phyloP scores from a whole-genome alignment of 768 basidiomycete species.

The Rhizopogon vulgaris region DNA sequence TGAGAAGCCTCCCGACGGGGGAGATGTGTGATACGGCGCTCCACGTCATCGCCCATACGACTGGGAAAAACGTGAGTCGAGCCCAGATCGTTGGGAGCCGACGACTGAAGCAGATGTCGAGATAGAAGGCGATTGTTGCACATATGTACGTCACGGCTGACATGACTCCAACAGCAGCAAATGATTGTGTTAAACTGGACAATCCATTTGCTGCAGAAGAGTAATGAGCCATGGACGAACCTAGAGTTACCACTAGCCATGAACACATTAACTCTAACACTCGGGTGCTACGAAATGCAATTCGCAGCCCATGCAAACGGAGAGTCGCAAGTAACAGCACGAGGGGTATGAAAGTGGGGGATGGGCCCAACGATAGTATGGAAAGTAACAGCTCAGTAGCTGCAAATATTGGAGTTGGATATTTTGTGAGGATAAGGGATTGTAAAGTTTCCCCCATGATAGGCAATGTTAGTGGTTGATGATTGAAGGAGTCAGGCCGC shows the following conservation, averaged over 20 bases:
- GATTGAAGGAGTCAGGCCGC: neutral
- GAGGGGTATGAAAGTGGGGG: conserved; percentile 29
- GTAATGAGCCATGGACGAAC: conserved; percentile 36
- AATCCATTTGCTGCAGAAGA: conserved; percentile 47
- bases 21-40: conserved; percentile 44
- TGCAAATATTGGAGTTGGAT: conserved; percentile 20
- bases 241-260: conserved; percentile 32
- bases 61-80: conserved; percentile 56
- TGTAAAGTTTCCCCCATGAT: conserved; percentile 11
- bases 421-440: conserved; percentile 16
- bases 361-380: conserved; percentile 19
- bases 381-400: conserved; percentile 18
- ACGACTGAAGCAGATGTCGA: conserved; percentile 32
- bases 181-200: conserved; percentile 43
- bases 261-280: conserved; percentile 26
- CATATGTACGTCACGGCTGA: conserved; percentile 40
- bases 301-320: conserved; percentile 26
- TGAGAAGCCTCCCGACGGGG: conserved; percentile 64
- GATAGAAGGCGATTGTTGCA: conserved; percentile 33
- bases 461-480: neutral
- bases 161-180: conserved; percentile 38
- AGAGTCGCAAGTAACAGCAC: conserved; percentile 20
- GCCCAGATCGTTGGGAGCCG: conserved; percentile 29
- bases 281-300: conserved; percentile 22
- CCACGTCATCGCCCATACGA: conserved; percentile 65